Evolutionary conservation across 2,329 filamentous ascomycete species (phyloP), one percentile per base, ranked within the genome.

Genomic region (Colletotrichum camelliae): DNA sequence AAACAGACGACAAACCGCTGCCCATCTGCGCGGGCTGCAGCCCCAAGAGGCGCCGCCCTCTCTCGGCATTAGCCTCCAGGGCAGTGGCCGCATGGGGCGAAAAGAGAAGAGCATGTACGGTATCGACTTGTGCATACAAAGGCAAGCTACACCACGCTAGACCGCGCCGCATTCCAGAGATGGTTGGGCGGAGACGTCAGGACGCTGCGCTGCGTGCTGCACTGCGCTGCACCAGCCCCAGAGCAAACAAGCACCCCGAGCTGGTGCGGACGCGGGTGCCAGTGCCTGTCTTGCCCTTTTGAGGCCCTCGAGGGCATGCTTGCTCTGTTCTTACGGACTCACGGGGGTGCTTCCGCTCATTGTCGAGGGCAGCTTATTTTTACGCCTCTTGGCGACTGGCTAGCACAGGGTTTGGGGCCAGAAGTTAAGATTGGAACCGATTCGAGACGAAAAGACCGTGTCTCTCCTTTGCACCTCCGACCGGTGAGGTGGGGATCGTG

Each of bases 51-150:
- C 74, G 74, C 65, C 70, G 74, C 65, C 74, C 74, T 76, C 74
- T 73, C 74, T 76, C 70, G 74, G 74, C 74, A 76, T 76, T 74
- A 76, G 74, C 74, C 74, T 76, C 70, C 48, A 74, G 35, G 57
- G 74, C 70, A 67, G 31, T 65, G 70, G 70, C 57, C 64, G 74
- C 58, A 76, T 76, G 74, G 74, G 74, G 70, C 70, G 60, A 66
- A 73, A 74, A 65, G 37, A 37, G 35, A 64, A 67, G 9, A 39
- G 15, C 15, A 33, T 62, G 33, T 72, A 68, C 70, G 43, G 70
- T 72, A 75, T 72, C 73, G 24, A 62, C 48, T 69, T 66, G 74
- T 65, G 70, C 70, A 75, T 75, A 21, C 57, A 73, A 69, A 60
- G 70, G 29, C 67, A 52, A 52, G 67, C 67, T 70, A 70, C 67